Percentiles rank a stretch among this genome's conserved stretches.
These are phyloP conservation scores for Anthracocystis panici-leucophaei DNA, from an alignment of 1,284 basidiomycete genomes.

Conservation along the genomic window DNA sequence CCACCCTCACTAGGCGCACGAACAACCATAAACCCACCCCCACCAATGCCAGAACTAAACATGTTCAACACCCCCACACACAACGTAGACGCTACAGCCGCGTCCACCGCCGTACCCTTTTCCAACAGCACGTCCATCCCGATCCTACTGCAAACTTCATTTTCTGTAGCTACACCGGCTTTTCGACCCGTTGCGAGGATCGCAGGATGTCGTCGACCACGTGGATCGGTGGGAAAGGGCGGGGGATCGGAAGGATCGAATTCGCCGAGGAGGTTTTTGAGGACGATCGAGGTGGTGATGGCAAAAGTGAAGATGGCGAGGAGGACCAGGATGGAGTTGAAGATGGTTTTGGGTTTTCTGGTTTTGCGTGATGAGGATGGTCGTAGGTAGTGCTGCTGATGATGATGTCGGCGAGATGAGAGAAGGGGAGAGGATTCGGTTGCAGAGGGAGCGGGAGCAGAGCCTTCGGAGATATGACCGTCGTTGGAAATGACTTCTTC, in stretches of 20 bases:
- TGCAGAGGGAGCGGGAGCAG: neutral
- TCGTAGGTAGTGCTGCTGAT: neutral
- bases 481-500: constrained; percentile 40
- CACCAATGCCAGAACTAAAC: constrained; percentile 71
- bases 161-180: constrained; percentile 61
- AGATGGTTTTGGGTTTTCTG: constrained; percentile 13
- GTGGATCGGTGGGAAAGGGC: neutral
- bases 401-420: constrained; percentile 5
- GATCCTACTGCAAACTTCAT: constrained; percentile 46
- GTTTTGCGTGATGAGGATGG: constrained; percentile 6
- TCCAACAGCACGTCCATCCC: constrained; percentile 71
- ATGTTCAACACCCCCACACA: constrained; percentile 70
- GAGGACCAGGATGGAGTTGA: constrained; percentile 45
- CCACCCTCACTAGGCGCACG: constrained; percentile 57
- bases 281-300: constrained; percentile 37
- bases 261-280: constrained; percentile 43
- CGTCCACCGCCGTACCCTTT: constrained; percentile 91
- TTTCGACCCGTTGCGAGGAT: constrained; percentile 40
- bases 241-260: constrained; percentile 5
- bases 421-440: constrained; percentile 32
- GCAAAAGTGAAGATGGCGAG: constrained; percentile 41
- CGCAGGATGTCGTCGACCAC: constrained; percentile 49
- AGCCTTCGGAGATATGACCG: constrained; percentile 18
- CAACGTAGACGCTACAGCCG: constrained; percentile 76
- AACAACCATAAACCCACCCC: constrained; percentile 67